These are phyloP conservation scores for Yamadazyma olivae DNA, from an alignment of 805 yeast species.

Conservation along the genomic window DNA sequence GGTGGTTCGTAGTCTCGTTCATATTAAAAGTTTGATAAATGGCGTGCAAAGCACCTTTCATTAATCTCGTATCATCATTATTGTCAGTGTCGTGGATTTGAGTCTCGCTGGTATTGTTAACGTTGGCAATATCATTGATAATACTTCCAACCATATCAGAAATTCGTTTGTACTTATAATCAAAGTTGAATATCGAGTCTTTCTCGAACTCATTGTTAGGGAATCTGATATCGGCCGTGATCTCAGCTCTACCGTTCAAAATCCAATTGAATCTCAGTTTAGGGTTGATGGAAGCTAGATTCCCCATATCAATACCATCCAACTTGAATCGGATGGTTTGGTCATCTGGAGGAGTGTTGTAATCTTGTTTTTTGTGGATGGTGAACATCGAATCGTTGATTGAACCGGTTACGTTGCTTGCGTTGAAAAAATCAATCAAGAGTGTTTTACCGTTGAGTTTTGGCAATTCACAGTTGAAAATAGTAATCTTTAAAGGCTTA, in stretches of 20 bases:
- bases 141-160: conserved; percentile 26
- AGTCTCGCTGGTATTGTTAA: conserved; percentile 11
- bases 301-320: conserved; percentile 39
- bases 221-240: conserved; percentile 68
- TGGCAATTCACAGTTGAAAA: conserved; percentile 67
- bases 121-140: conserved; percentile 22
- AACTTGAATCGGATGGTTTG: conserved; percentile 36
- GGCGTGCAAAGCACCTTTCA: conserved; percentile 40
- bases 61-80: conserved; percentile 23
- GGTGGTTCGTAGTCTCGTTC: conserved; percentile 5
- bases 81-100: conserved; percentile 3
- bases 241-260: conserved; percentile 64
- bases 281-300: conserved; percentile 24
- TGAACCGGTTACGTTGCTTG: conserved; percentile 69
- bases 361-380: conserved; percentile 67
- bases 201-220: conserved; percentile 45
- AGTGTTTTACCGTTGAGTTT: conserved; percentile 56
- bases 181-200: conserved; percentile 17
- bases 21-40: conserved; percentile 37
- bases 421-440: conserved; percentile 65
- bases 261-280: conserved; percentile 66
- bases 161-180: conserved; percentile 17
- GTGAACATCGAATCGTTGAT: conserved; percentile 74
- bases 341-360: conserved; percentile 26
- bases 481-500: conserved; percentile 45